Evolutionary conservation across 371 early-diverging fungal species (phyloP).

Genomic region (Blastocladiella emersonii): DNA sequence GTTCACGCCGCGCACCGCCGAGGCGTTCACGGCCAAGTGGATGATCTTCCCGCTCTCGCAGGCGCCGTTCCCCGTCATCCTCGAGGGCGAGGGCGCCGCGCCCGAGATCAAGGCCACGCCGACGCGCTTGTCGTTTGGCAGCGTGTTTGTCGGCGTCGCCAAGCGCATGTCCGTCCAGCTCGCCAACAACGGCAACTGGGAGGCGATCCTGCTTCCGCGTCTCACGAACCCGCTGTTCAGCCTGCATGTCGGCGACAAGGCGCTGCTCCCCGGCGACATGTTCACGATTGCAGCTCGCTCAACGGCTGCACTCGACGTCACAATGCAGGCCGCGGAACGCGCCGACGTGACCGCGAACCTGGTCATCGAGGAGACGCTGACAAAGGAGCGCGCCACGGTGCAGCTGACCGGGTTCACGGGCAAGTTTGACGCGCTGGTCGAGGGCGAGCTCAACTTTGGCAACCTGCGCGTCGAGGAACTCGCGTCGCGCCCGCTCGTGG

Average conservation of each 20-base stretch:
- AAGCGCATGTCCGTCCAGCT: not conserved
- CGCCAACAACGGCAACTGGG: not conserved
- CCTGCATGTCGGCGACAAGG: not conserved
- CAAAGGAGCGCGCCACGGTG: not conserved
- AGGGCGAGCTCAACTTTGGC: not conserved
- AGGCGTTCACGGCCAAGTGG: not conserved
- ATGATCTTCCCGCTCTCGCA: not conserved
- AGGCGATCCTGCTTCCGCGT: not conserved
- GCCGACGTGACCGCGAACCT: not conserved
- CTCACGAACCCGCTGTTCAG: not conserved
- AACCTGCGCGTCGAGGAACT: not conserved
- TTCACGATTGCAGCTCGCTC: not conserved
- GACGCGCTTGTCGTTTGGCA: not conserved
- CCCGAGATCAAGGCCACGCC: not conserved
- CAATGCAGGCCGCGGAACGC: not conserved
- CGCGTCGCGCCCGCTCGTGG: not conserved
- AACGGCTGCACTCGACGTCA: not conserved
- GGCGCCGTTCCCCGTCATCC: not conserved
- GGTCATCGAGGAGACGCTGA: not conserved
- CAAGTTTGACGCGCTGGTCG: not conserved
- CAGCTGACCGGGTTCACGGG: slow-evolving; percentile 1
- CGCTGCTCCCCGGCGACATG: not conserved
- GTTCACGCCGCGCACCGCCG: not conserved
- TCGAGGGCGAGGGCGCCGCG: not conserved
- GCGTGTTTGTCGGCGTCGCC: not conserved